A percentile compares a stretch with the other conserved stretches of the same genome.
Evolutionary conservation across 345 rosid genomes (phyloP).

Genomic region (Hevea brasiliensis): DNA sequence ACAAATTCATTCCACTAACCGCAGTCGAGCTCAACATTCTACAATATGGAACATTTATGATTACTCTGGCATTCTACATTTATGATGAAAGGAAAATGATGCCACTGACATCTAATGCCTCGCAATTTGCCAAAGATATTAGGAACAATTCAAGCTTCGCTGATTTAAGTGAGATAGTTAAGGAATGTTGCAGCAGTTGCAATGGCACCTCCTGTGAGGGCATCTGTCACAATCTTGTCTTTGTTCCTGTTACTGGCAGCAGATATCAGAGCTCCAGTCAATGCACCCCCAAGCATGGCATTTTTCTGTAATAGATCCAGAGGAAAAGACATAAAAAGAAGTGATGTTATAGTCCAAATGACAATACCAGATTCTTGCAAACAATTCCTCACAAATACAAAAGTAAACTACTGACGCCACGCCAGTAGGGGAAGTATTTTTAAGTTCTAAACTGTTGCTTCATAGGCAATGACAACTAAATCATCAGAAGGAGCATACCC

Average conservation of each 20-base stretch:
- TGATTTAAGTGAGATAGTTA: constrained; percentile 40
- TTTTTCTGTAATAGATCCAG: constrained; percentile 61
- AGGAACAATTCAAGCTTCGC: neutral
- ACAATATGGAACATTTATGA: too few relatives aligned
- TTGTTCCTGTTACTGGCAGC: constrained; percentile 45
- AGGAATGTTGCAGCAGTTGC: constrained; percentile 84
- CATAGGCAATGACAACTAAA: neutral
- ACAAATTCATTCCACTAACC: neutral
- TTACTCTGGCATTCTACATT: neutral
- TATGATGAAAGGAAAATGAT: neutral
- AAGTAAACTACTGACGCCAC: neutral
- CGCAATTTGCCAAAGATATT: neutral
- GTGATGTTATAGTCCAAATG: neutral
- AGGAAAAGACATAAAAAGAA: neutral
- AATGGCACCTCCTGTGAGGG: constrained; percentile 74
- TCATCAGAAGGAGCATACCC: constrained; percentile 47
- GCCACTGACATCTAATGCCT: neutral
- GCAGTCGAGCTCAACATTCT: too few relatives aligned
- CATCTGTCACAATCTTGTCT: constrained; percentile 59
- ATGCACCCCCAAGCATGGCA: constrained; percentile 81
- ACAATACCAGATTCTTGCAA: neutral
- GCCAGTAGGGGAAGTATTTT: neutral
- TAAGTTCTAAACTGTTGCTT: neutral
- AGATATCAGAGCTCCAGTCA: constrained; percentile 71
- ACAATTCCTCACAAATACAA: neutral